phyloP scores from a whole-genome alignment of 495 filamentous ascomycete genomes.

The Hypoxylon subgilvum region DNA sequence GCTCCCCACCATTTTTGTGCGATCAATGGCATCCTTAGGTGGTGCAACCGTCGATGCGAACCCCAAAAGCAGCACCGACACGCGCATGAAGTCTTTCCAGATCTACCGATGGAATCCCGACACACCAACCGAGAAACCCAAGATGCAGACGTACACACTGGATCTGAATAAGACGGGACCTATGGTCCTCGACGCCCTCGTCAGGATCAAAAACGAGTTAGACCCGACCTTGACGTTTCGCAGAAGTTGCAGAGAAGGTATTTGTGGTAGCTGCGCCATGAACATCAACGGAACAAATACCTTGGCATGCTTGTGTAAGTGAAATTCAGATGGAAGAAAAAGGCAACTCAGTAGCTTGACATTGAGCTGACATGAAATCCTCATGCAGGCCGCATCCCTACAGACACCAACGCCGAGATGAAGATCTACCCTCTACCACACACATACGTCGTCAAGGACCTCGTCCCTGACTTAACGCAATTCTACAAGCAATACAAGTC shows the following conservation, averaged over 20 bases:
- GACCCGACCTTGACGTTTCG: constrained; percentile 97
- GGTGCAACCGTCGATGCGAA: constrained; percentile 62
- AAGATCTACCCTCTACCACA: constrained; percentile 99
- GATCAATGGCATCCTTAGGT: constrained; percentile 55
- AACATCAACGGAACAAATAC: constrained; percentile 99
- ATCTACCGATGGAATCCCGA: constrained; percentile 99
- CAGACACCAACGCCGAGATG: constrained; percentile 75
- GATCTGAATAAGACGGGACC: constrained; percentile 98
- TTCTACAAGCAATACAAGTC: constrained; percentile 99
- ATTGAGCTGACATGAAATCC: constrained; percentile 12
- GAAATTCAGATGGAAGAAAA: neutral
- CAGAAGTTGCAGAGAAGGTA: constrained; percentile 93
- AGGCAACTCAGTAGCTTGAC: neutral
- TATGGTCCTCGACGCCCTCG: constrained; percentile 96
- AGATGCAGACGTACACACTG: constrained; percentile 91
- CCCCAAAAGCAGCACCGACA: constrained; percentile 57
- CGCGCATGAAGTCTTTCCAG: constrained; percentile 91
- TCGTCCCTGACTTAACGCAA: constrained; percentile 93
- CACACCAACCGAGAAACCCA: constrained; percentile 83
- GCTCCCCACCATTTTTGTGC: constrained; percentile 44
- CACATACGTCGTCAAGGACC: constrained; percentile 98
- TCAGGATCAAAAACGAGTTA: constrained; percentile 98
- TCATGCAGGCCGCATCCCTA: constrained; percentile 84
- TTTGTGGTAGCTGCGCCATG: constrained; percentile 98
- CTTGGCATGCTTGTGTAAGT: constrained; percentile 95